These are phyloP conservation scores for Bassia scoparia DNA, from an alignment of 148 eudicot genomes.

Conservation along the genomic window DNA sequence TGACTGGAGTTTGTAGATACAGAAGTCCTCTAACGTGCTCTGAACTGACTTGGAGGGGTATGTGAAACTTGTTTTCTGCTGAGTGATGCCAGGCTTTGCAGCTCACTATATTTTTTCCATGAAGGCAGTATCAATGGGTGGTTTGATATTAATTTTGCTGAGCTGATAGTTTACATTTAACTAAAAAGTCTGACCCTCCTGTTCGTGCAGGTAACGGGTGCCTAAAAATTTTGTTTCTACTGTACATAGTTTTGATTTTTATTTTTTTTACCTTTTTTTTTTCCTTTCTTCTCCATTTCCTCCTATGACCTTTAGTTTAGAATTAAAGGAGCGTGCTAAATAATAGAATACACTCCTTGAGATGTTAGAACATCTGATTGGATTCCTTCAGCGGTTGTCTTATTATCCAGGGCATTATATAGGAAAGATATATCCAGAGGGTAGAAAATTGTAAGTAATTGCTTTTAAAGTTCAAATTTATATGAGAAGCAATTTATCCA, in stretches of 20 bases:
- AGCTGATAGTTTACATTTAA: constrained; percentile 22
- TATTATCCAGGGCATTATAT: constrained; percentile 27
- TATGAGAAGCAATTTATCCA: constrained; percentile 17
- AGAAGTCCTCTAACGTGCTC: constrained; percentile 22
- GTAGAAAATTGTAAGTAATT: constrained; percentile 38
- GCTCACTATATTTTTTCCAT: constrained; percentile 10
- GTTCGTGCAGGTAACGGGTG: constrained; percentile 46
- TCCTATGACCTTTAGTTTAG: constrained; percentile 30
- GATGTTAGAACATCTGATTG: constrained; percentile 32
- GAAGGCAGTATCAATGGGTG: constrained; percentile 12
- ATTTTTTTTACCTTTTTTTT: constrained; percentile 7
- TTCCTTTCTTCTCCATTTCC: constrained; percentile 9
- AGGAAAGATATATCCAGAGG: constrained; percentile 27
- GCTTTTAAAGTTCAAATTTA: constrained; percentile 23
- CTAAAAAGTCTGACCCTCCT: constrained; percentile 17
- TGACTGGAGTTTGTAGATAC: constrained; percentile 19
- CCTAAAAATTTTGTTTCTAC: constrained; percentile 34
- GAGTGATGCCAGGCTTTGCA: constrained; percentile 13
- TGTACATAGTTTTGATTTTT: constrained; percentile 40
- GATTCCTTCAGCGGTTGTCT: constrained; percentile 24
- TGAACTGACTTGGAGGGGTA: constrained; percentile 25
- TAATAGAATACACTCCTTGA: constrained; percentile 31
- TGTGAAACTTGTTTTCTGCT: constrained; percentile 14
- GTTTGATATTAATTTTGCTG: constrained; percentile 8
- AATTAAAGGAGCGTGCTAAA: constrained; percentile 43